These are phyloP conservation scores for Fusarium oxysporum DNA, from an alignment of 2,329 filamentous ascomycete species.

Conservation along the genomic window DNA sequence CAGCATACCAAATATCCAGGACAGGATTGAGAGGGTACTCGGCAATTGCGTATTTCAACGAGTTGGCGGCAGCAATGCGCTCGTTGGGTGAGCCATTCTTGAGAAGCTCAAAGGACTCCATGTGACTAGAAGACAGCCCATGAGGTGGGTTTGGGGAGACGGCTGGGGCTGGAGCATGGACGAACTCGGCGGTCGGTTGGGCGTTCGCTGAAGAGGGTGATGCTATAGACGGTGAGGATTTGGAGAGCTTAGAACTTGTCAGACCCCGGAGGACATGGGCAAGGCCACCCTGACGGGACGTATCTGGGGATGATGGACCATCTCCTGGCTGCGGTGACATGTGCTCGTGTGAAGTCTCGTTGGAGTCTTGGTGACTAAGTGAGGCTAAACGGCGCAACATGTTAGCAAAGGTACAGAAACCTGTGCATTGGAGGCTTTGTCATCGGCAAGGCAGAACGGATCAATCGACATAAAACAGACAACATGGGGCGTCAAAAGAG, in stretches of 20 bases:
- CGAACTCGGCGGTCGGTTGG: constrained; percentile 58
- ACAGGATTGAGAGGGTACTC: constrained; percentile 70
- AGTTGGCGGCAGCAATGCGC: constrained; percentile 67
- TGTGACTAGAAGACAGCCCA: constrained; percentile 62
- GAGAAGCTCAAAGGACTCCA: constrained; percentile 66
- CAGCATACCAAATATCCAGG: constrained; percentile 73
- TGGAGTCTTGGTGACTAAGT: constrained; percentile 40
- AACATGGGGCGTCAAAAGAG: constrained; percentile 16
- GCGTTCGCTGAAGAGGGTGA: constrained; percentile 54
- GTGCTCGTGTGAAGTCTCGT: constrained; percentile 55
- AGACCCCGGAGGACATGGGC: constrained; percentile 74
- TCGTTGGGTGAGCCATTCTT: constrained; percentile 64
- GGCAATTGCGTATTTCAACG: constrained; percentile 66
- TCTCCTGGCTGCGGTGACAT: constrained; percentile 73
- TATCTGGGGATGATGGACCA: constrained; percentile 65
- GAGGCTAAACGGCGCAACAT: constrained; percentile 47
- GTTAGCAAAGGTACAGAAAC: constrained; percentile 44
- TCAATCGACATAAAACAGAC: constrained; percentile 32
- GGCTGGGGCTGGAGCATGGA: constrained; percentile 55
- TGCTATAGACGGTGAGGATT: constrained; percentile 59
- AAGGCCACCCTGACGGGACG: constrained; percentile 66
- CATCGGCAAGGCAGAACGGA: constrained; percentile 39
- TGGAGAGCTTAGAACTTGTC: constrained; percentile 66
- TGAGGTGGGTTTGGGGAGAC: constrained; percentile 53
- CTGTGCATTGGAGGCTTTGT: constrained; percentile 37